Percentiles rank a stretch among this genome's conserved stretches.
phyloP scores from a whole-genome alignment of 2,329 filamentous ascomycete species.

The Penicillium sp. region DNA sequence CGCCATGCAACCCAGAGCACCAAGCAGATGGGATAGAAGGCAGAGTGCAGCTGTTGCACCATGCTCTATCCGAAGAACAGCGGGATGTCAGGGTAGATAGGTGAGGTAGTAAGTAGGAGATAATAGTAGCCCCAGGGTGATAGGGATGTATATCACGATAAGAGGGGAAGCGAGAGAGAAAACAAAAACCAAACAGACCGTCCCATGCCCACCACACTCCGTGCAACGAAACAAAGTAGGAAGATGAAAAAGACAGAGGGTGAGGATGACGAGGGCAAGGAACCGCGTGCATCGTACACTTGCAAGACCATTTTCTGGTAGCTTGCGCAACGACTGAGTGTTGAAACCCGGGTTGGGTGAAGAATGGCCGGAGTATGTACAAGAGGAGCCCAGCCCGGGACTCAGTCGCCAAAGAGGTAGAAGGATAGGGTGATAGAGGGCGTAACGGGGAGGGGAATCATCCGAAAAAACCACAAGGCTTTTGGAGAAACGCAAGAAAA shows the following conservation, averaged over 20 bases:
- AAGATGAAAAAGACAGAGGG: slow-evolving; percentile 20
- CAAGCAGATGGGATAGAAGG: slow-evolving; percentile 12
- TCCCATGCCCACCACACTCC: slow-evolving; percentile 37
- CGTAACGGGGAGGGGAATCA: slow-evolving; percentile 20
- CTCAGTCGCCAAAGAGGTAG: slow-evolving; percentile 23
- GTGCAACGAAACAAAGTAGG: slow-evolving; percentile 24
- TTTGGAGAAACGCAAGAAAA: slow-evolving; percentile 15
- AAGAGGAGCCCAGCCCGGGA: slow-evolving; percentile 24
- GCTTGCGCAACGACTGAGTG: slow-evolving; percentile 22
- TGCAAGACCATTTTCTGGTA: slow-evolving; percentile 11
- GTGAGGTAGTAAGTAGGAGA: not conserved
- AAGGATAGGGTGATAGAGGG: slow-evolving; percentile 1
- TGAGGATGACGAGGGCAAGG: slow-evolving; percentile 23
- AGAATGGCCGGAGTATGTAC: slow-evolving; percentile 25
- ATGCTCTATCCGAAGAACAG: not conserved
- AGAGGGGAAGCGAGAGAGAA: slow-evolving; percentile 7
- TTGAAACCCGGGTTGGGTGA: not conserved
- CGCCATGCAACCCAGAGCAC: slow-evolving; percentile 3
- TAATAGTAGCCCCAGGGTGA: not conserved
- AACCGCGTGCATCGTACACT: slow-evolving; percentile 33
- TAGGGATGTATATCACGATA: not conserved
- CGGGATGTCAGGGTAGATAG: not conserved
- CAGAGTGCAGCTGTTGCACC: slow-evolving; percentile 8
- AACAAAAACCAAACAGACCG: slow-evolving; percentile 24
- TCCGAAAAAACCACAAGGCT: slow-evolving; percentile 15